These are phyloP conservation scores for Pestalotiopsis sp. DNA, from an alignment of 2,329 filamentous ascomycete species.

Conservation along the genomic window DNA sequence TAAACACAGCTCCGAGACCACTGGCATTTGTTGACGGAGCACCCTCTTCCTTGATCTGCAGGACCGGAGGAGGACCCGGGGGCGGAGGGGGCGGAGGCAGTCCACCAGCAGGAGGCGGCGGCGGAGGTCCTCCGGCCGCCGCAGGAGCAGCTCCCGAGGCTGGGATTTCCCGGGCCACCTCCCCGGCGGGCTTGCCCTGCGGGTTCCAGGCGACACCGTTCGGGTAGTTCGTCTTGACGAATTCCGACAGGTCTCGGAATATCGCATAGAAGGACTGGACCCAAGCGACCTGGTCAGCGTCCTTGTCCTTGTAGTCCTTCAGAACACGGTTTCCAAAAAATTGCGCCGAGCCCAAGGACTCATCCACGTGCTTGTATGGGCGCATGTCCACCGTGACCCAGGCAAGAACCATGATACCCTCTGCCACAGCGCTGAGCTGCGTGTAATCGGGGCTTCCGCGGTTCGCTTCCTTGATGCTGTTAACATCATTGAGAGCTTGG, in stretches of 20 bases:
- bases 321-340: constrained; percentile 95
- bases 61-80: constrained; percentile 69
- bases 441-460: constrained; percentile 75
- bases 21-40: constrained; percentile 46
- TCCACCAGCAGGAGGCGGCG: constrained; percentile 55
- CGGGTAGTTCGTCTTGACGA: constrained; percentile 81
- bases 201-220: constrained; percentile 87
- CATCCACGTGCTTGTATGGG: constrained; percentile 83
- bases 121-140: constrained; percentile 51
- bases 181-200: constrained; percentile 71
- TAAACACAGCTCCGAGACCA: constrained; percentile 87
- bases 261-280: constrained; percentile 91
- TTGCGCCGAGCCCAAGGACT: constrained; percentile 81
- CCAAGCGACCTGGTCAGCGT: constrained; percentile 82
- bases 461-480: constrained; percentile 81
- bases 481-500: constrained; percentile 77
- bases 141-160: constrained; percentile 39
- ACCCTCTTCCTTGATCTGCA: constrained; percentile 58
- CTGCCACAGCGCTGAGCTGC: constrained; percentile 84
- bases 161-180: constrained; percentile 65
- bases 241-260: constrained; percentile 81
- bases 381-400: constrained; percentile 88
- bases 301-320: constrained; percentile 84
- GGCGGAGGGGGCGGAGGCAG: constrained; percentile 72
- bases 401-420: constrained; percentile 85